These are phyloP conservation scores for Crithidia bombi DNA, from an alignment of 208 protist species.

Conservation along the genomic window DNA sequence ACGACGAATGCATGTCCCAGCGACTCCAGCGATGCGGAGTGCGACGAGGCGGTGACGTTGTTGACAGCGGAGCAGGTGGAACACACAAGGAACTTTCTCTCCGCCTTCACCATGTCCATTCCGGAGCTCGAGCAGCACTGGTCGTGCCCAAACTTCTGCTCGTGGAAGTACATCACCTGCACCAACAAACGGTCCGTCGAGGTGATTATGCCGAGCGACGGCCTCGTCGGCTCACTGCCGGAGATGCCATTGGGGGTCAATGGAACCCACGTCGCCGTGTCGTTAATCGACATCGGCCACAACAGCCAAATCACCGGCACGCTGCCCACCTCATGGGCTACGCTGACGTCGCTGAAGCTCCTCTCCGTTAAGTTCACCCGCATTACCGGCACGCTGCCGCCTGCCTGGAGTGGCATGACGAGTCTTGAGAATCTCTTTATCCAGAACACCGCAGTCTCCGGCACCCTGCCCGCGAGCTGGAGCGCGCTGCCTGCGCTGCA, in stretches of 20 bases:
- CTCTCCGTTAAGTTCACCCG: background rate
- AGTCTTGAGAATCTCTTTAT: background rate
- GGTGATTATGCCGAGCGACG: constrained; percentile 9
- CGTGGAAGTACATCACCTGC: constrained; percentile 9
- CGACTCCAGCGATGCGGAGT: background rate
- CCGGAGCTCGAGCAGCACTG: background rate
- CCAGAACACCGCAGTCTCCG: background rate
- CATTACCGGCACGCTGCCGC: constrained; percentile 14
- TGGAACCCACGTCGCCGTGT: background rate
- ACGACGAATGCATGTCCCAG: background rate
- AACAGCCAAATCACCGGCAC: constrained; percentile 3
- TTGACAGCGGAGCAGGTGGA: background rate
- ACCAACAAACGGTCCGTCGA: background rate
- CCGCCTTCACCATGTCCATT: background rate
- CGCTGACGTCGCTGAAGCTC: constrained; percentile 4
- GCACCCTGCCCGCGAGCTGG: constrained; percentile 5
- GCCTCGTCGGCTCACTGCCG: background rate
- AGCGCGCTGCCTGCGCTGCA: background rate
- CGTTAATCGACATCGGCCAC: background rate
- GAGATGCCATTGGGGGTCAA: background rate
- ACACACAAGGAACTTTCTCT: background rate
- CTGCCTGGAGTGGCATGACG: constrained; percentile 4
- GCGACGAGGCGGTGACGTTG: background rate
- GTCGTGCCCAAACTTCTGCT: constrained; percentile 5
- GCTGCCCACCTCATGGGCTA: constrained; percentile 1